Evolutionary conservation across 306 rosid species (phyloP), one percentile per base, ranked within the genome.

Genomic region (Rosa lucieae): DNA sequence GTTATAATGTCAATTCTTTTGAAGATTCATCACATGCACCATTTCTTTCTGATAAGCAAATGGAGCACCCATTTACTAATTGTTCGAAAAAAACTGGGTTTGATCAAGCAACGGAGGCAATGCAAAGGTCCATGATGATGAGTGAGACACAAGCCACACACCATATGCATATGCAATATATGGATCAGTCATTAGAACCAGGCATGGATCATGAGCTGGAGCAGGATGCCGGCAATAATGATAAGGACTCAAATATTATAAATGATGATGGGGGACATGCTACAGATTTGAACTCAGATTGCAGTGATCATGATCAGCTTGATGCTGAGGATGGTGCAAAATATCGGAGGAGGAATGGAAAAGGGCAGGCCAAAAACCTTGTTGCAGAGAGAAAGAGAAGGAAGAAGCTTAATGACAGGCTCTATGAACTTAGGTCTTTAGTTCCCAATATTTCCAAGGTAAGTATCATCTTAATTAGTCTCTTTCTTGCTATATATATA

Each of bases 371-470:
- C 3, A 93, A 91, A 74, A 93, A 93, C 77, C 92, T 93, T 46
- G 67, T 77, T 5, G 95, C 97, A 3, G 97, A 93, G 84, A 88
- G 98, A 47, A 91, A 73, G 79, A 90, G 97, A 82, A 93, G 98
- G 87, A 93, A 93, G 86, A 91, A 93, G 78, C 90, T 93, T 4
- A 91, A 91, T 75, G 93, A 91, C 8, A 79, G 95, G 72, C 82
- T 93, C 29, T 91, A 88, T 40, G 81, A 81, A 48, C 97, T 93
- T 71, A 89, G 98, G 42, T 82, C 94, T 35, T 70, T 93, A 87
- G 98, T 93, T 77, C 98, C 98, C 6, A 91, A 73, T 29, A 93
- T 93, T 42, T 89, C 97, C 0, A 93, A 91, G 90, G 90, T 87
- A 80, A 81, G 18, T 67, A 51, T 37, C 48, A 52, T 55, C 69